Evolutionary conservation across 2,329 filamentous ascomycete species (phyloP).

Genomic region (Monilinia polystroma): DNA sequence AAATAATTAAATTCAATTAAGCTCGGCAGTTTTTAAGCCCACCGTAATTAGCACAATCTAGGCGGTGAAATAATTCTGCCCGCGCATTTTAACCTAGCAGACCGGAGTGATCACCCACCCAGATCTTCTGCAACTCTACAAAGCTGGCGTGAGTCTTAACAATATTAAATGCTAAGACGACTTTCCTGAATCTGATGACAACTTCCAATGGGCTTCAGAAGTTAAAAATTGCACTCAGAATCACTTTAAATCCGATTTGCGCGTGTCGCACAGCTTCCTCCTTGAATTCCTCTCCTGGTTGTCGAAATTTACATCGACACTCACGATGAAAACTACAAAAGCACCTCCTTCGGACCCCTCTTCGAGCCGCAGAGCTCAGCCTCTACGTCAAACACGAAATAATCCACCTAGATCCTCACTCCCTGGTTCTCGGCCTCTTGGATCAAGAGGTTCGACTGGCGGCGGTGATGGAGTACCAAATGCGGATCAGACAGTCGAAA

Average conservation of each 20-base stretch:
- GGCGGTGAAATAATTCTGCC: constrained; percentile 17
- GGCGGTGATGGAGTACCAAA: constrained; percentile 39
- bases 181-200: constrained; percentile 19
- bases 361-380: constrained; percentile 60
- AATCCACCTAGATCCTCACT: constrained; percentile 60
- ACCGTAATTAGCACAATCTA: constrained; percentile 8
- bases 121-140: constrained; percentile 20
- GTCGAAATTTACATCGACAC: constrained; percentile 27
- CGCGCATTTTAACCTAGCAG: constrained; percentile 21
- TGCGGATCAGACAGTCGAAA: constrained; percentile 58
- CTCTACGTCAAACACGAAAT: constrained; percentile 62
- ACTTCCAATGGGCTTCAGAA: constrained; percentile 31
- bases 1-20: constrained; percentile 2
- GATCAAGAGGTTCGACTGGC: constrained; percentile 47
- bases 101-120: constrained; percentile 22
- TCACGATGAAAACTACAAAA: constrained; percentile 41
- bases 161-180: constrained; percentile 4
- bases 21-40: constrained; percentile 14
- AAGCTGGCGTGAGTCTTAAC: constrained; percentile 19
- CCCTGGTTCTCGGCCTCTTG: constrained; percentile 46
- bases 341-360: constrained; percentile 34
- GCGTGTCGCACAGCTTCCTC: constrained; percentile 31
- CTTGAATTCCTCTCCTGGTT: constrained; percentile 25
- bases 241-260: constrained; percentile 24
- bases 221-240: constrained; percentile 24